Evolutionary conservation across 106 monocot species (phyloP), one percentile per base, ranked within the genome.

Genomic region (Dendrobium catenatum): DNA sequence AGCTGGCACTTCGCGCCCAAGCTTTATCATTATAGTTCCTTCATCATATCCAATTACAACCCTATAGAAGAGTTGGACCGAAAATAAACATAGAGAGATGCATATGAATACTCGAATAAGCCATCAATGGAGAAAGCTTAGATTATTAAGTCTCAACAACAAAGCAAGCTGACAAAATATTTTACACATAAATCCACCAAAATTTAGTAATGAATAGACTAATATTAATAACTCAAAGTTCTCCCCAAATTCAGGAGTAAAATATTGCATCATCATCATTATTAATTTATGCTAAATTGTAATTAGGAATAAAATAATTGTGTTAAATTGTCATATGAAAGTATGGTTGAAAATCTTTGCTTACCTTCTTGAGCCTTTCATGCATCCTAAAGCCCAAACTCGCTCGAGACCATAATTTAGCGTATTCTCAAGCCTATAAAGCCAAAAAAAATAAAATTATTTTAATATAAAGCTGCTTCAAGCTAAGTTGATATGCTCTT

Each of bases 31-130:
- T 73, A 98, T 91, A 18, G 97, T 93, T 81, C 94, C 97, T 93
- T 98, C 97, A 89, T 98, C 97, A 77, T 98, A 98, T 56, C 97
- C 97, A 78, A 98, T 93, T 22, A 93, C 97, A 82, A 98, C 89
- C 76, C 97, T 98, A 79, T 37, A 85, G 70, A 37, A 37, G 4
- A 70, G 37, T 33, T 33, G 33, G 37, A 70, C 3, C 37, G 37
- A 70, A 15, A 2, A 70, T 33, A 37, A 29, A 15, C 37, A 70
- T 33, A 31, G 31, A 22, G 68, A 10, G 31, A 68, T 68, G 31
- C 3, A 68, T 68, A 68, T 70, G 27, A 70, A 70, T 70, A 11
- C 70, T 33, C 24, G 37, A 70, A 33, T 33, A 33, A 33, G 40
- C 37, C 37, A 70, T 70, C 37, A 70, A 33, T 33, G 70, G 37